phyloP scores from a whole-genome alignment of 768 basidiomycete species.

The Phaeotremella fagi region DNA sequence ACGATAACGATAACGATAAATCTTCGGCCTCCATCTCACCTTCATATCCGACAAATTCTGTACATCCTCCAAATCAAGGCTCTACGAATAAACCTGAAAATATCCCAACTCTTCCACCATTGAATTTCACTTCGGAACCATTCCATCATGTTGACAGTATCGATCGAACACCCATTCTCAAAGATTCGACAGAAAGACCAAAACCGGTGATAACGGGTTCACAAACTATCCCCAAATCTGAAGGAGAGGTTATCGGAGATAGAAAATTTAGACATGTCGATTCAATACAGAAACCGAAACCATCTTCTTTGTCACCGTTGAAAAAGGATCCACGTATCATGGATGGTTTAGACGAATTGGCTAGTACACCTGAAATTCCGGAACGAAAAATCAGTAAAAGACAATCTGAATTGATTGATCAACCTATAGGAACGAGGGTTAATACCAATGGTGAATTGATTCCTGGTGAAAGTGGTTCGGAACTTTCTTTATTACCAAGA shows the following conservation, averaged over 20 bases:
- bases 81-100: background rate
- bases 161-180: background rate
- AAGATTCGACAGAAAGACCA: background rate
- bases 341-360: background rate
- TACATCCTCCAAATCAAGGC: too few relatives aligned
- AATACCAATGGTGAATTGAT: background rate
- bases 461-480: background rate
- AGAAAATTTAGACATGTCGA: background rate
- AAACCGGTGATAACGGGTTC: background rate
- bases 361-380: background rate
- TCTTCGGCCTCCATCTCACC: slow-evolving; percentile 9
- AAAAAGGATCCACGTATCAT: background rate
- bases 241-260: background rate
- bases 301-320: background rate
- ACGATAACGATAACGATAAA: slow-evolving; percentile 4
- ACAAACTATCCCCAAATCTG: background rate
- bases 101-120: background rate
- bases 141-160: slow-evolving; percentile 14
- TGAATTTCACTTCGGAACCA: background rate
- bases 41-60: too few relatives aligned
- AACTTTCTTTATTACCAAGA: background rate
- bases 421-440: background rate
- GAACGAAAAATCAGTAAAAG: background rate
- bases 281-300: background rate
- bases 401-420: background rate